Evolutionary conservation across 2,329 filamentous ascomycete genomes (phyloP), one percentile per base, ranked within the genome.

Genomic region (Hawksworthiomyces lignivorus): DNA sequence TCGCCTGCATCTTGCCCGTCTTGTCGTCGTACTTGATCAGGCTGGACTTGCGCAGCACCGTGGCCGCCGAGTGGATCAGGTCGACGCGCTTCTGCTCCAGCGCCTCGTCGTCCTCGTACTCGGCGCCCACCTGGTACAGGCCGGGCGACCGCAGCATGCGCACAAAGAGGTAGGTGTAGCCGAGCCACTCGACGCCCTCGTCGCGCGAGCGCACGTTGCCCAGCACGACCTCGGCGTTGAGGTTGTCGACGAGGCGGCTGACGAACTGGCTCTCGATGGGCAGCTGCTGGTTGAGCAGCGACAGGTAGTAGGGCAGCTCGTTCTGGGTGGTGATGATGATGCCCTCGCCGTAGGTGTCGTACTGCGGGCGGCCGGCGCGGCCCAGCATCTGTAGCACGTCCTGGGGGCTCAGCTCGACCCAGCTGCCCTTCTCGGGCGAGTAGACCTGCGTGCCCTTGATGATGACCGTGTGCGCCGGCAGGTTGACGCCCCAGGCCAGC

Each of bases 401-500:
- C 60, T 98, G 92, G 11, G 92, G 92, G 56, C 89, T 96, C 41
- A 98, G 67, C 60, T 98, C 94, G 17, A 98, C 89, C 90, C 92
- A 98, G 62, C 86, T 92, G 68, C 92, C 92, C 68, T 96, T 97
- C 60, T 98, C 92, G 0, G 92, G 92, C 0, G 92, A 97, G 65
- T 98, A 98, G 17, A 98, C 84, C 57, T 95, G 88, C 1, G 92
- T 98, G 42, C 92, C 92, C 65, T 98, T 98, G 70, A 98, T 98
- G 58, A 98, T 90, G 56, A 98, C 92, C 1, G 92, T 97, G 58
- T 98, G 92, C 3, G 92, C 92, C 5, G 92, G 92, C 57, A 98
- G 68, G 63, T 98, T 98, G 58, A 98, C 92, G 78, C 92, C 92
- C 92, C 92, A 98, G 19, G 92, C 92, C 40, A 98, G 72, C n/a